phyloP scores from a whole-genome alignment of 2,329 filamentous ascomycete genomes.

The Macrophomina tecta region DNA sequence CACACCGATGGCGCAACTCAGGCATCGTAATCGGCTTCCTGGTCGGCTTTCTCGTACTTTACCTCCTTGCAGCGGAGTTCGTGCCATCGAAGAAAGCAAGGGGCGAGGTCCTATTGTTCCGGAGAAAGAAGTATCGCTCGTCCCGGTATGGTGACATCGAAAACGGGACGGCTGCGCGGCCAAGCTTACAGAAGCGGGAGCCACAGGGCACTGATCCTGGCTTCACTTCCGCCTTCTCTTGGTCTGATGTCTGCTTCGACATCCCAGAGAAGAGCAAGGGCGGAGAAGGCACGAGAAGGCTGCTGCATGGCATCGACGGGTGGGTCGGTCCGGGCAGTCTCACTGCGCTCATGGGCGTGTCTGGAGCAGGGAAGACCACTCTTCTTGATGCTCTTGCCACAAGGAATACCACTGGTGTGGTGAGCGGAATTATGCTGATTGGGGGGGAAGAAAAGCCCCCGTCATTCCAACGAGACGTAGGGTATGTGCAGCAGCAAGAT shows the following conservation, averaged over 20 bases:
- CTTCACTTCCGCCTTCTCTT: conserved; percentile 66
- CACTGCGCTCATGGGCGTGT: conserved; percentile 27
- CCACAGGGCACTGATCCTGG: too few relatives aligned
- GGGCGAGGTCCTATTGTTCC: background rate
- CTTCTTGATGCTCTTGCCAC: conserved; percentile 13
- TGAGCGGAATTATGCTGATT: background rate
- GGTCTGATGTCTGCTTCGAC: conserved; percentile 39
- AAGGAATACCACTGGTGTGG: conserved; percentile 2
- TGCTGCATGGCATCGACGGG: conserved; percentile 28
- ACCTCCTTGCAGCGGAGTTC: conserved; percentile 63
- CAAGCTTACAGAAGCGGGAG: conserved; percentile 53
- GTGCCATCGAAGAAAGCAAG: conserved; percentile 30
- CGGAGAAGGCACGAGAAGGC: background rate
- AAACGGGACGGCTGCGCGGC: background rate
- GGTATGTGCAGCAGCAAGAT: conserved; percentile 60
- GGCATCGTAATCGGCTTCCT: conserved; percentile 56
- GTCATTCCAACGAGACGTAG: conserved; percentile 16
- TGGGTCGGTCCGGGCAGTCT: conserved; percentile 29
- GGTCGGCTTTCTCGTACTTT: conserved; percentile 59
- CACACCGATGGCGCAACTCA: conserved; percentile 35
- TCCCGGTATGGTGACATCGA: background rate
- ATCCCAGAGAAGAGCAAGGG: background rate
- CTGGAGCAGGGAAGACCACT: conserved; percentile 23
- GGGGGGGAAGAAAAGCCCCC: background rate
- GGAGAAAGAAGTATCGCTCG: too few relatives aligned